These are phyloP conservation scores for Ilex paraguariensis DNA, from an alignment of 305 asterid genomes.

Conservation along the genomic window DNA sequence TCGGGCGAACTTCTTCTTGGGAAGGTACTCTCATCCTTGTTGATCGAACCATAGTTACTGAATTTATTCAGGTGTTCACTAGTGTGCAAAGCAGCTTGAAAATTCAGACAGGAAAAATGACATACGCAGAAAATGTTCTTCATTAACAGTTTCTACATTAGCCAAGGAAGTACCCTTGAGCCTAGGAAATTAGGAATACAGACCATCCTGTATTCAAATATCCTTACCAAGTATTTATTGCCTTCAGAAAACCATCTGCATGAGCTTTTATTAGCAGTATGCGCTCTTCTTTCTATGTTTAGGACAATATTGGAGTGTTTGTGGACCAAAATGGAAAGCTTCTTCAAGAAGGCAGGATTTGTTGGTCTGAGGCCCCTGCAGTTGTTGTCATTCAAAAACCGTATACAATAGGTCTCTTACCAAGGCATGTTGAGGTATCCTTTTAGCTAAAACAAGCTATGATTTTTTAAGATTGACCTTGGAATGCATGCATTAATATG, in stretches of 20 bases:
- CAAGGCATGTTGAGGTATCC: slow-evolving; percentile 88
- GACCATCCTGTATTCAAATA: no score
- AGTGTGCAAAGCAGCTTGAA: no score
- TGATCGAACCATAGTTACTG: background rate
- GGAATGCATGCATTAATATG: slow-evolving; percentile 16
- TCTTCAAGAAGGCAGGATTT: slow-evolving; percentile 91
- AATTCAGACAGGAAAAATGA: no score
- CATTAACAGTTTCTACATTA: no score
- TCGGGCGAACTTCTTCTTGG: slow-evolving; percentile 94
- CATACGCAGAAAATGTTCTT: no score
- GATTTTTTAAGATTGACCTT: background rate
- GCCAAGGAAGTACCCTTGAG: no score
- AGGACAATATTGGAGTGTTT: slow-evolving; percentile 98
- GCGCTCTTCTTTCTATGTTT: slow-evolving; percentile 16
- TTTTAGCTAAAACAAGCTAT: slow-evolving; percentile 1
- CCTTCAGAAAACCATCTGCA: slow-evolving; percentile 8
- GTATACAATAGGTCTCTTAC: slow-evolving; percentile 87
- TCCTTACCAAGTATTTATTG: background rate
- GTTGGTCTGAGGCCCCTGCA: slow-evolving; percentile 99
- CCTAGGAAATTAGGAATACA: no score
- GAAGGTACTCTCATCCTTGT: slow-evolving; percentile 48
- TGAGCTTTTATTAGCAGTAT: slow-evolving; percentile 12
- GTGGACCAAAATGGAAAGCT: slow-evolving; percentile 98
- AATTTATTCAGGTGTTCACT: no score
- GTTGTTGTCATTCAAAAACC: slow-evolving; percentile 73